Percentiles rank a stretch among this genome's conserved stretches.
These are phyloP conservation scores for Verticillium zaregamsianum DNA, from an alignment of 2,329 filamentous ascomycete species.

Conservation along the genomic window DNA sequence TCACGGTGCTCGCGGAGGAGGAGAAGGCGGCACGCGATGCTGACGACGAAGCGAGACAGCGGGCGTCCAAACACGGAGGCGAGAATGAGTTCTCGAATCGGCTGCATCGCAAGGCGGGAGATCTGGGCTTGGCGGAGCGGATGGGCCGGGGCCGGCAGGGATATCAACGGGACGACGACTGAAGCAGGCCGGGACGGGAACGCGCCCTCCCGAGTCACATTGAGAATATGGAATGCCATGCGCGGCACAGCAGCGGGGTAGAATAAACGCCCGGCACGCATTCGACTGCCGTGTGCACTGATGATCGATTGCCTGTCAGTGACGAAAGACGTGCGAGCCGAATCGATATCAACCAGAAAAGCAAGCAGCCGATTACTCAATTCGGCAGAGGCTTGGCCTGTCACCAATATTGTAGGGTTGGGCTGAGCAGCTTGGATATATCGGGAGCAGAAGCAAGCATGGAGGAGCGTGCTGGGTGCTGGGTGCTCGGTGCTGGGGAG, in stretches of 20 bases:
- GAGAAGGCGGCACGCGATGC: slow-evolving; percentile 62
- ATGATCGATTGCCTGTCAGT: too few species aligned
- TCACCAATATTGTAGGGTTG: neutral
- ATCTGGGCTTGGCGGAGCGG: slow-evolving; percentile 47
- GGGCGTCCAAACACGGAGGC: slow-evolving; percentile 57
- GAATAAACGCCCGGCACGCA: neutral
- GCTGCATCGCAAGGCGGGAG: slow-evolving; percentile 55
- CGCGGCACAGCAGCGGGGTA: neutral
- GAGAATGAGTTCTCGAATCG: slow-evolving; percentile 61
- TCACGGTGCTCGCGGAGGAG: slow-evolving; percentile 61
- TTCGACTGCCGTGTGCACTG: too few species aligned
- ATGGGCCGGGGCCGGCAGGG: slow-evolving; percentile 44
- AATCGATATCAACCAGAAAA: too few species aligned
- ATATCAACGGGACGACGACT: slow-evolving; percentile 42
- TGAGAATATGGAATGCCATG: neutral
- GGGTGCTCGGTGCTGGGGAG: too few species aligned
- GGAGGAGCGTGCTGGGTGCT: neutral
- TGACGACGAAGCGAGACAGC: slow-evolving; percentile 59
- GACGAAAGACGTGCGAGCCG: too few species aligned
- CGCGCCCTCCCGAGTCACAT: neutral
- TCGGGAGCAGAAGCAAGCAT: neutral
- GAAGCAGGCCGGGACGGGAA: slow-evolving; percentile 5
- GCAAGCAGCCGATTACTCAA: neutral
- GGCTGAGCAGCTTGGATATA: neutral
- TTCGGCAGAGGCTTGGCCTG: neutral